Evolutionary conservation across 495 filamentous ascomycete species (phyloP), one percentile per base, ranked within the genome.

Genomic region (Tuber borchii): DNA sequence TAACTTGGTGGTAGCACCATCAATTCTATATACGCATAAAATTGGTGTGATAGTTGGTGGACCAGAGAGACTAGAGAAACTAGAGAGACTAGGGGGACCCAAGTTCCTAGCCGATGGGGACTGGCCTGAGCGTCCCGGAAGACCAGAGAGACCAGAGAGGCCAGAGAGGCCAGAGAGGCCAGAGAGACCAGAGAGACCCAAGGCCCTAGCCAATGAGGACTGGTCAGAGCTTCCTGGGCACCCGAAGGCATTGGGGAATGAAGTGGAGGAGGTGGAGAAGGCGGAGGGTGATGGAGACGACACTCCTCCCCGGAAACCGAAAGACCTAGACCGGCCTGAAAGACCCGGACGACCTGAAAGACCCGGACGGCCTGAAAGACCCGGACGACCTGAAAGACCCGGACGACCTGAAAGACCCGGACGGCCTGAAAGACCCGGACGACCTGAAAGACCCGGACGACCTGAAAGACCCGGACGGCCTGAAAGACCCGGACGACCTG

Each of bases 31-130:
- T 14, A 65, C 70, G 17, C 39, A 71, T 4, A 71, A 44, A 8
- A 43, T 73, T 5, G 44, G 14, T 2, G 68, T 51, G 26, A 70
- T 80, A 97, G 95, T 95, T 75, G 95, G 93, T 82, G 95, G 95
- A 14, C 90, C 95, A n/a, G n/a, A n/a, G n/a, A n/a, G n/a, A n/a
- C n/a, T n/a, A n/a, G n/a, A n/a, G n/a, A n/a, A n/a, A n/a, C n/a
- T n/a, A n/a, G n/a, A n/a, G n/a, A n/a, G n/a, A n/a, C n/a, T n/a
- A 7, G 46, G 2, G 10, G 26, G 48, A 6, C 48, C 48, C 1
- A 22, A 56, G 16, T 8, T 0, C 45, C 45, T 48, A 48, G 45
- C 6, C 45, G 7, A 20, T 48, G 45, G 22, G 17, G 17, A 48
- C 45, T 6, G 48, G 48, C 48, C 48, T 0, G 48, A 56, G 20